These are phyloP conservation scores for Penicillium sp. DNA, from an alignment of 2,329 filamentous ascomycete genomes.

Conservation along the genomic window DNA sequence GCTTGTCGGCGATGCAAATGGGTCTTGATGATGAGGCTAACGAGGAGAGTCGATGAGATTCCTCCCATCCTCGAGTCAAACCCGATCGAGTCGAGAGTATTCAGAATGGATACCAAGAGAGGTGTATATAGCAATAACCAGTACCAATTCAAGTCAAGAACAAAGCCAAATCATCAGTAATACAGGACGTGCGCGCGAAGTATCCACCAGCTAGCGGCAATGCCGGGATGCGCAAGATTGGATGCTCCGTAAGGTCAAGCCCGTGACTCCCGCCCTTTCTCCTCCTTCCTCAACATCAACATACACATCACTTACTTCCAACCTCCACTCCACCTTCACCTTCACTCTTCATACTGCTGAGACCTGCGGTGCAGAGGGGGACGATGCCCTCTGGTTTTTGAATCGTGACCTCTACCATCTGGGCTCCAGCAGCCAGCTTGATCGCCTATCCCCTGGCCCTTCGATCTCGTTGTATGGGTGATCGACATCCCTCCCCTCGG, in stretches of 20 bases:
- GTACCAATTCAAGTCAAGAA: no score
- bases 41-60: no score
- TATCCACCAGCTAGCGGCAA: conserved; percentile 27
- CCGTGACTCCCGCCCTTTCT: conserved; percentile 22
- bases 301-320: neutral
- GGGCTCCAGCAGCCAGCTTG: neutral
- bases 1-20: no score
- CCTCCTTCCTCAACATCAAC: conserved; percentile 14
- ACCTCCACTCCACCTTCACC: neutral
- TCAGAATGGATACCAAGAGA: no score
- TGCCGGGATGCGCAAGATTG: conserved; percentile 19
- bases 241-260: conserved; percentile 6
- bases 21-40: no score
- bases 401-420: neutral
- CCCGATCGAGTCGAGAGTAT: no score
- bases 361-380: neutral
- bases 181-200: conserved; percentile 15
- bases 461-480: conserved; percentile 5
- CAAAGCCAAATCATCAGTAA: no score
- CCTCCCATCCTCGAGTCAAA: no score
- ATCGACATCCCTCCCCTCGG: conserved; percentile 16
- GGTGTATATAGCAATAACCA: no score
- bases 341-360: conserved; percentile 1
- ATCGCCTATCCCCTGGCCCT: neutral
- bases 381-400: conserved; percentile 13